A percentile compares a stretch with the other conserved stretches of the same genome.
phyloP scores from a whole-genome alignment of 2,329 filamentous ascomycete genomes.

The Trichoderma aggressivum region DNA sequence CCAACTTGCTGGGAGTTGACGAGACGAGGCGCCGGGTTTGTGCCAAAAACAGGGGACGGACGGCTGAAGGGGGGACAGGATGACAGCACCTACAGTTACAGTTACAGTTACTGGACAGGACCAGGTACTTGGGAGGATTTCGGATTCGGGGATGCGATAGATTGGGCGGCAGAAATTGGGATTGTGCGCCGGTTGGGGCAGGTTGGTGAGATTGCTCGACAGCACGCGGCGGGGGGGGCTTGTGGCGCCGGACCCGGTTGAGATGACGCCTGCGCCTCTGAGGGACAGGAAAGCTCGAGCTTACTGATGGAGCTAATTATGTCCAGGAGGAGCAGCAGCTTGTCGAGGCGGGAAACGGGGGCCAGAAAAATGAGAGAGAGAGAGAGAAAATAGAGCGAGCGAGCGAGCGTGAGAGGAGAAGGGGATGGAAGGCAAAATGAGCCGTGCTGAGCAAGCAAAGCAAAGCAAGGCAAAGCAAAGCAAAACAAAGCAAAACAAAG shows the following conservation, averaged over 20 bases:
- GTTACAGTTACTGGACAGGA: neutral
- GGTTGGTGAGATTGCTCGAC: conserved; percentile 11
- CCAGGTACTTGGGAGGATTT: neutral
- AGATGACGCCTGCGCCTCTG: conserved; percentile 16
- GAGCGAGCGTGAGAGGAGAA: neutral
- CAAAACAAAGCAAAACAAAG: too few species aligned
- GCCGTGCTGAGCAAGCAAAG: neutral
- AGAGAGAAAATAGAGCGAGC: neutral
- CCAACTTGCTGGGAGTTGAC: neutral
- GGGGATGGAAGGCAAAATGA: neutral
- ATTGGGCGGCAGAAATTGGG: neutral
- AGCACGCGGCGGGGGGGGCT: neutral
- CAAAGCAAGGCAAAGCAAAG: too few species aligned
- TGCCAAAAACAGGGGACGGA: neutral
- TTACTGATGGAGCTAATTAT: conserved; percentile 8
- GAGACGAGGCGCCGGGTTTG: neutral
- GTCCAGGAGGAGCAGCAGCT: neutral
- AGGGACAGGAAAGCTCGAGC: conserved; percentile 9
- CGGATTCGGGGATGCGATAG: neutral
- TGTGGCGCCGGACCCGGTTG: conserved; percentile 14
- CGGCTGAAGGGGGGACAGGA: neutral
- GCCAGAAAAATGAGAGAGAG: neutral
- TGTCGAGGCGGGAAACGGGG: neutral
- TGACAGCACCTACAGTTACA: neutral
- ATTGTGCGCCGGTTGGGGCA: neutral